These are phyloP conservation scores for Collybia mongolica DNA, from an alignment of 768 basidiomycete species.

Conservation along the genomic window DNA sequence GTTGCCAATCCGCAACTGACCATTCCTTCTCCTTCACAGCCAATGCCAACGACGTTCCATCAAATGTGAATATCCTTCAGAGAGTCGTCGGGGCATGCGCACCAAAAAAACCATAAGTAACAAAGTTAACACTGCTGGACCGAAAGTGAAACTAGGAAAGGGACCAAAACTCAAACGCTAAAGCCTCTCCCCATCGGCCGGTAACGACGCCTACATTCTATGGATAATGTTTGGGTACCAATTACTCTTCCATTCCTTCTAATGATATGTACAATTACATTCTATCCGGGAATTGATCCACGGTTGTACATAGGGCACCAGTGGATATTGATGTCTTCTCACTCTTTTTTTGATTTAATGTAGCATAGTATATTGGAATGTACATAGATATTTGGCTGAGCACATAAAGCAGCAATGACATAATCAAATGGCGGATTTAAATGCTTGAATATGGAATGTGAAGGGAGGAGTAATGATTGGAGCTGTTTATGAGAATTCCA, in stretches of 20 bases:
- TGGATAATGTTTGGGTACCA: too few species aligned
- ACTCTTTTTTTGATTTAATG: neutral
- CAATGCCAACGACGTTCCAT: conserved; percentile 73
- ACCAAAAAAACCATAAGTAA: conserved; percentile 37
- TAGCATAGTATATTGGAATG: conserved; percentile 7
- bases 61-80: conserved; percentile 68
- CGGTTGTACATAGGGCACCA: neutral
- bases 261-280: too few species aligned
- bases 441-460: neutral
- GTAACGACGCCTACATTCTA: too few species aligned
- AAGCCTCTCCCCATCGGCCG: neutral
- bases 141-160: conserved; percentile 20
- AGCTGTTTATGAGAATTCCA: neutral
- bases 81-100: conserved; percentile 70
- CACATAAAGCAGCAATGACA: neutral
- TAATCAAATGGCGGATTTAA: too few species aligned
- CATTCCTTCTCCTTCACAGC: conserved; percentile 33
- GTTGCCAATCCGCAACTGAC: conserved; percentile 7
- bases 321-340: too few species aligned
- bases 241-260: too few species aligned
- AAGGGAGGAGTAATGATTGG: too few species aligned
- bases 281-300: too few species aligned
- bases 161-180: conserved; percentile 10
- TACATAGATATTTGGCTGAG: conserved; percentile 5
- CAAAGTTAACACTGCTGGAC: conserved; percentile 15